Evolutionary conservation across 2,329 filamentous ascomycete species (phyloP), one percentile per base, ranked within the genome.

Genomic region (Talaromyces atroroseus): DNA sequence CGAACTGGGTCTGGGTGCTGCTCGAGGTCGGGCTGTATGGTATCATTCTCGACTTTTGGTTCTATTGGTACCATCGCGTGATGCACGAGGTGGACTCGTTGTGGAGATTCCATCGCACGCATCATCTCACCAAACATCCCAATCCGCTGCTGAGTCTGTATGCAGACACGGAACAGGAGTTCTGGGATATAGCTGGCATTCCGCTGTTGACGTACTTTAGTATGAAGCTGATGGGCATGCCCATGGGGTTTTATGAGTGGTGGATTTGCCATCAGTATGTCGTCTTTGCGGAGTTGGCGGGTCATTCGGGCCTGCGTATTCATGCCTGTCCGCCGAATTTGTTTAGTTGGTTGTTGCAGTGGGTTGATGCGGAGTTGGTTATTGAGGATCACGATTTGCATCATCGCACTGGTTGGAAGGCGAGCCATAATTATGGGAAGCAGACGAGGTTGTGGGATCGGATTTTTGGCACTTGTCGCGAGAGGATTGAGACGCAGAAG

Each of bases 161-260:
- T 58, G 71, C 73, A 23, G 73, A 75, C 42, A 51, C 54, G 11
- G 72, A 71, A 44, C 73, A 75, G 52, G 72, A 74, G 53, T 58
- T 74, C 11, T 68, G 72, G 56, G 72, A 75, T 54, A 71, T 74
- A 24, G 66, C 65, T n/a, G 68, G 66, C 45, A 67, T 76, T 10
- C 73, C 73, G 0, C 49, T 74, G 24, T 50, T 72, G 40, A 65
- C 72, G 1, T 75, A 66, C 58, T 62, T 59, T 16, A 67, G 67
- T 1, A 52, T 75, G 46, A 70, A 65, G 56, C 20, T 60, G 5
- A 63, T 69, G n/a, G 71, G 72, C 0, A 52, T 75, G 2, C 73
- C 71, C 2, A 71, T 76, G 67, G 71, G 70, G 6, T 76, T 76
- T 59, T 75, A 75, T 47, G 73, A 75, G 20, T 73, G 69, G 71